Conservation (phyloP, 1,284 basidiomycete genomes). For the Ustilago trichophora region DNA sequence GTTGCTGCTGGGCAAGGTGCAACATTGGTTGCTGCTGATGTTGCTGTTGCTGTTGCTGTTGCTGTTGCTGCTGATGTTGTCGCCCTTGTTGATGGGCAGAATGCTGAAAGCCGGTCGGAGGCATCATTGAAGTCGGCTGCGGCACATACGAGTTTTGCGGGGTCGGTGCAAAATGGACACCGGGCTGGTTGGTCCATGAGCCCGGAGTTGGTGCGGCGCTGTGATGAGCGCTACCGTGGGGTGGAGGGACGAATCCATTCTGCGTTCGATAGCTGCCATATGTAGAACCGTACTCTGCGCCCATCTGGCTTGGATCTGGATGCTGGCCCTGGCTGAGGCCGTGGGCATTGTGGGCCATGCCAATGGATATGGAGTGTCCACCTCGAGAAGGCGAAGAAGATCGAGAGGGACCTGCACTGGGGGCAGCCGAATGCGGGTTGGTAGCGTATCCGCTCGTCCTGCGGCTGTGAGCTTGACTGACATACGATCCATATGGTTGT, state of each 20-base stretch:
- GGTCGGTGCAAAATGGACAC: conserved; percentile 4
- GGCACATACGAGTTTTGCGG: conserved; percentile 18
- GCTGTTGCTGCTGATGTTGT: conserved; percentile 12
- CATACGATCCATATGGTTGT: conserved; percentile 14
- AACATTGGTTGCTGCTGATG: conserved; percentile 20
- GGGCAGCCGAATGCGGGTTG: conserved; percentile 39
- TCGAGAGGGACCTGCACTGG: conserved; percentile 42
- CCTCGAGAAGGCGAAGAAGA: conserved; percentile 38
- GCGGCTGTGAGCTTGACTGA: conserved; percentile 18
- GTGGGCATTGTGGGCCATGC: conserved; percentile 14
- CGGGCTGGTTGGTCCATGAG: conserved; percentile 20
- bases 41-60: conserved; percentile 12
- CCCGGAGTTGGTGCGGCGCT: conserved; percentile 8
- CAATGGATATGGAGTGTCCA: conserved; percentile 7
- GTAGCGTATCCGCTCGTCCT: conserved; percentile 36
- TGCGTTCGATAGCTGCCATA: conserved; percentile 18
- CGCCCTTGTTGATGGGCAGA: conserved; percentile 3
- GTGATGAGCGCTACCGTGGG: neutral
- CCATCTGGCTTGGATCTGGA: conserved; percentile 1
- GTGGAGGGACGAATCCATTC: conserved; percentile 12
- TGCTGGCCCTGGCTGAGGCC: conserved; percentile 4
- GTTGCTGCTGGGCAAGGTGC: conserved; percentile 18
- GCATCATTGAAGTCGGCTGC: conserved; percentile 22
- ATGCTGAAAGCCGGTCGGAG: conserved; percentile 6
- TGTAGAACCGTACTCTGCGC: conserved; percentile 24